phyloP scores from a whole-genome alignment of 2,329 filamentous ascomycete genomes.

The Apiospora arundinis region DNA sequence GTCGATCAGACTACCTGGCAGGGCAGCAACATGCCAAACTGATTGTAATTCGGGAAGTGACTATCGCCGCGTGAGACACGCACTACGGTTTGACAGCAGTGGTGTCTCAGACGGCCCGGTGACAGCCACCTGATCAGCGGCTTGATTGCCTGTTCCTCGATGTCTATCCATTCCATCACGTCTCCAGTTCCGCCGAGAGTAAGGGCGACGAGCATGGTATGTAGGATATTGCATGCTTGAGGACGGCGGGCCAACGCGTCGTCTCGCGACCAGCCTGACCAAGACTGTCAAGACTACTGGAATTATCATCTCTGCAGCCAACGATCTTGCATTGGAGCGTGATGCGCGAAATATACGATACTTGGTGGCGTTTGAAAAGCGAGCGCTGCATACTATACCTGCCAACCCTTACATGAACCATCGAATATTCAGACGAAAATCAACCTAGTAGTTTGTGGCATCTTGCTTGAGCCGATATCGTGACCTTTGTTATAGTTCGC shows the following conservation, averaged over 20 bases:
- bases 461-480: too few relatives aligned
- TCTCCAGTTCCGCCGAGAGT: conserved; percentile 3
- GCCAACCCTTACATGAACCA: too few relatives aligned
- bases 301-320: not conserved
- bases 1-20: not conserved
- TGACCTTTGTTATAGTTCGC: too few relatives aligned
- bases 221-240: not conserved
- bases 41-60: not conserved
- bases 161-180: conserved; percentile 12
- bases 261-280: not conserved
- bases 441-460: too few relatives aligned
- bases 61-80: not conserved
- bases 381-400: not conserved
- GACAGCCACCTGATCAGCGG: conserved; percentile 8
- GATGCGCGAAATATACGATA: not conserved
- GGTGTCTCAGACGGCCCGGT: conserved; percentile 8
- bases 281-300: not conserved
- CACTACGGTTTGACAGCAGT: not conserved
- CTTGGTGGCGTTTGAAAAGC: not conserved
- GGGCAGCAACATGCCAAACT: conserved; percentile 2
- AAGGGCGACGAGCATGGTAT: not conserved
- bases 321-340: not conserved
- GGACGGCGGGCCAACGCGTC: not conserved
- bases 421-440: too few relatives aligned
- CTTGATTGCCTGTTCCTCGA: conserved; percentile 2